Conservation (phyloP, 257 asterid species). For the Solanum stenotomum region DNA sequence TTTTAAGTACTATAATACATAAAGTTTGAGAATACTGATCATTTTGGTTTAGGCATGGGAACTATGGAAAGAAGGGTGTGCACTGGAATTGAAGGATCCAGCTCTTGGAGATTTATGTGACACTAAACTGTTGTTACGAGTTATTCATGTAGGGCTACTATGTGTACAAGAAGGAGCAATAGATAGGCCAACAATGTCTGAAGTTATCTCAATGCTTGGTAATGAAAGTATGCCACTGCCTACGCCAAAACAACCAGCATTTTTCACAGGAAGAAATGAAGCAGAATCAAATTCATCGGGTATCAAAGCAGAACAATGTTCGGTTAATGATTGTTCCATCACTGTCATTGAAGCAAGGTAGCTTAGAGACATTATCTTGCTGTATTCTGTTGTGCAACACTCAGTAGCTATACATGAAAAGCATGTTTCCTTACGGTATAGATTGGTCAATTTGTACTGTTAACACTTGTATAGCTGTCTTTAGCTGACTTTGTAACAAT, state of each 20-base stretch:
- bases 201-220: constrained; percentile 37
- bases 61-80: constrained; percentile 16
- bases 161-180: constrained; percentile 42
- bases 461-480: not conserved
- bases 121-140: constrained; percentile 21
- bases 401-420: not conserved
- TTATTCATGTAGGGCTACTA: constrained; percentile 39
- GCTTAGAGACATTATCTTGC: not conserved
- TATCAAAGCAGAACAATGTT: not conserved
- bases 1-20: not conserved
- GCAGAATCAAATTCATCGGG: not conserved
- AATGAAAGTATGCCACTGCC: constrained; percentile 23
- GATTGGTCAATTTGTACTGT: not conserved
- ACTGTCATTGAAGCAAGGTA: constrained; percentile 7
- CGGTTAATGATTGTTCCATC: not conserved
- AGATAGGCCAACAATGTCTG: constrained; percentile 41
- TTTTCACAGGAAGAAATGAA: constrained; percentile 18
- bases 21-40: not conserved
- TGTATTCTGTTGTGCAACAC: not conserved
- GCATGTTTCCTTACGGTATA: not conserved
- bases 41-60: constrained; percentile 45
- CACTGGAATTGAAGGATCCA: constrained; percentile 35
- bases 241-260: constrained; percentile 31
- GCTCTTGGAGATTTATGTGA: constrained; percentile 18
- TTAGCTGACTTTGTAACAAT: not conserved